phyloP scores from a whole-genome alignment of 768 basidiomycete genomes.

The Boletus speciosus region DNA sequence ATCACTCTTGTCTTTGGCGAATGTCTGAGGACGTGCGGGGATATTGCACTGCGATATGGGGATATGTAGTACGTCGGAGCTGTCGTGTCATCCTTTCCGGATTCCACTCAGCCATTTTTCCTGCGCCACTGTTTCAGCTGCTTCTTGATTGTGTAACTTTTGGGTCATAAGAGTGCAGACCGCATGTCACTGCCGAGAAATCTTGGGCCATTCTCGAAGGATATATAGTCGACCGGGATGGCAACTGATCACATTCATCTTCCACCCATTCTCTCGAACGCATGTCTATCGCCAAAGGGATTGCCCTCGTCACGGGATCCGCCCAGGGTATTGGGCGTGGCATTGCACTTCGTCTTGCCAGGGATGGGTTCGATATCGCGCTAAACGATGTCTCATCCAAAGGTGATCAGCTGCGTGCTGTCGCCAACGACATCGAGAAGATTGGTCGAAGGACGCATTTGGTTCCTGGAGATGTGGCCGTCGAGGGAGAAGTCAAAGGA shows the following conservation, averaged over 20 bases:
- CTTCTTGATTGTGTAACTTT: neutral
- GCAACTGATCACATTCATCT: no score
- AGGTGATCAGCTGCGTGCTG: slow-evolving; percentile 24
- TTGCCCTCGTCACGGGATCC: slow-evolving; percentile 36
- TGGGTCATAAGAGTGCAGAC: neutral
- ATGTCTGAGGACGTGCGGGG: no score
- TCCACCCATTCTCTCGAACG: neutral
- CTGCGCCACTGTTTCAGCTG: neutral
- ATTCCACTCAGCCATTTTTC: no score
- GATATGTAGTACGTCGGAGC: neutral
- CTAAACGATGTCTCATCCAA: slow-evolving; percentile 32
- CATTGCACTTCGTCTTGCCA: slow-evolving; percentile 34
- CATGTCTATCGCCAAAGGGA: slow-evolving; percentile 26
- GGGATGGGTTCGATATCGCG: slow-evolving; percentile 31
- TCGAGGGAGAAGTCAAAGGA: slow-evolving; percentile 40
- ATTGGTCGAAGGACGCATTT: slow-evolving; percentile 25
- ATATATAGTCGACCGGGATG: neutral
- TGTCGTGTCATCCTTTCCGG: neutral
- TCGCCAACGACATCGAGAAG: slow-evolving; percentile 28
- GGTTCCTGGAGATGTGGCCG: slow-evolving; percentile 38
- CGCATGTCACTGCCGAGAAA: no score
- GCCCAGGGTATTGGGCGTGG: slow-evolving; percentile 28
- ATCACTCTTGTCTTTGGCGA: neutral
- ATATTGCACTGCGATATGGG: no score
- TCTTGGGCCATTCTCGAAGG: neutral